Base-by-base conservation (phyloP, 192 early-diverging fungal species). In the Rhizophagus prolifer region DNA sequence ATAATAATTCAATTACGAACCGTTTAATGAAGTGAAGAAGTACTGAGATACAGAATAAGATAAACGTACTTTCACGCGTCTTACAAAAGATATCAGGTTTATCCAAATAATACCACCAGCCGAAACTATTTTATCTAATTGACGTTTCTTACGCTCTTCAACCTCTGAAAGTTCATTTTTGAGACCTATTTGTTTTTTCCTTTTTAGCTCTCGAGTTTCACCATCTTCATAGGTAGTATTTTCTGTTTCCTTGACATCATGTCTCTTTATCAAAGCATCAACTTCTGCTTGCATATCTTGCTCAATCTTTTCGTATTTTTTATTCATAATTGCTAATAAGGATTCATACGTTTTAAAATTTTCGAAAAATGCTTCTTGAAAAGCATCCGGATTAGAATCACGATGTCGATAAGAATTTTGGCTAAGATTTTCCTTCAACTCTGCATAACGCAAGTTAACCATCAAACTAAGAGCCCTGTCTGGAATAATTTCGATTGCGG, bases 1-100 rank as follows among this genome's bases (percentile, higher is more conserved):
- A 54, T 16, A 4, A 54, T 16, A 19, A 50, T 34, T 34, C 4
- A 19, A 19, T 54, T 54, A n/a, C n/a, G n/a, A n/a, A n/a, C n/a
- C n/a, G n/a, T n/a, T n/a, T n/a, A n/a, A n/a, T n/a, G n/a, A n/a
- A n/a, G n/a, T n/a, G n/a, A n/a, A n/a, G n/a, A n/a, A n/a, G n/a
- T n/a, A n/a, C n/a, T 12, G 10, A 44, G 0, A 12, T 44, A 44
- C 41, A 2, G 10, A 44, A 44, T 12, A 44, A 44, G 9, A 44
- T 12, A 12, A 44, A 54, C 47, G 16, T 80, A 92, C 92, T 78
- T 98, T 92, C 0, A 89, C 81, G 36, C 97, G 80, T 79, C 95
- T 87, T 19, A 88, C 82, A 70, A 91, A 88, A 21, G 94, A 87
- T 93, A 97, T 94, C 70, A 95, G 94, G 78, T 93, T 92, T 69